Evolutionary conservation across 768 basidiomycete species (phyloP).

Genomic region (Russula dissimulans): DNA sequence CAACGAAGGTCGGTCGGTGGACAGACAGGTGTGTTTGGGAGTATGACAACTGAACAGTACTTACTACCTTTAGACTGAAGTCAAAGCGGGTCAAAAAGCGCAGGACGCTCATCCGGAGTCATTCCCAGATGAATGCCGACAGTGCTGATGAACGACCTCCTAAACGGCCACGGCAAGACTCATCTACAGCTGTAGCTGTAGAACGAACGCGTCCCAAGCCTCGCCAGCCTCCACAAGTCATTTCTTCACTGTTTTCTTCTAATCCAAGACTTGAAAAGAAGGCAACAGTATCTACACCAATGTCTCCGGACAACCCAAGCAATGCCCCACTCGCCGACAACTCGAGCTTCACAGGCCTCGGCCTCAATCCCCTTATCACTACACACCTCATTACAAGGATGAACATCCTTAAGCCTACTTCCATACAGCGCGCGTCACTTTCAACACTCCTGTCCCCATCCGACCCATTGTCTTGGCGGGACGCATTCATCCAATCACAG

Average conservation of each 20-base stretch:
- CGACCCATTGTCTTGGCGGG: slow-evolving; percentile 36
- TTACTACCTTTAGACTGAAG: slow-evolving; percentile 13
- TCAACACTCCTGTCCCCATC: slow-evolving; percentile 49
- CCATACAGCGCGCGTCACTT: slow-evolving; percentile 72
- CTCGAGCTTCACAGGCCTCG: slow-evolving; percentile 73
- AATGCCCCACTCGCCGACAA: slow-evolving; percentile 75
- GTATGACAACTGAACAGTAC: background rate
- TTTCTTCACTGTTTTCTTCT: slow-evolving; percentile 67
- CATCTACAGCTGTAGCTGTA: background rate
- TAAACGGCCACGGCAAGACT: slow-evolving; percentile 15
- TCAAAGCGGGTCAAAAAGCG: slow-evolving; percentile 18
- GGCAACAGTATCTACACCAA: slow-evolving; percentile 21
- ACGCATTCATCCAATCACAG: slow-evolving; percentile 92
- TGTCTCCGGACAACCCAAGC: slow-evolving; percentile 43
- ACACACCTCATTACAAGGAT: slow-evolving; percentile 74
- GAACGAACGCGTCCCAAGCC: background rate
- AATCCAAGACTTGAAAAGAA: slow-evolving; percentile 61
- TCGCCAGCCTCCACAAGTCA: slow-evolving; percentile 14
- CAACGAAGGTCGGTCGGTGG: slow-evolving; percentile 18
- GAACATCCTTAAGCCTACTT: slow-evolving; percentile 76
- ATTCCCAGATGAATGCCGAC: background rate
- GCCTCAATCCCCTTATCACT: slow-evolving; percentile 72
- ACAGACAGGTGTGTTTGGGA: slow-evolving; percentile 18
- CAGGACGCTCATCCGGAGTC: background rate
- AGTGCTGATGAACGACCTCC: background rate